Evolutionary conservation across 2,329 filamentous ascomycete genomes (phyloP), one percentile per base, ranked within the genome.

Genomic region (Laburnicola sp.): DNA sequence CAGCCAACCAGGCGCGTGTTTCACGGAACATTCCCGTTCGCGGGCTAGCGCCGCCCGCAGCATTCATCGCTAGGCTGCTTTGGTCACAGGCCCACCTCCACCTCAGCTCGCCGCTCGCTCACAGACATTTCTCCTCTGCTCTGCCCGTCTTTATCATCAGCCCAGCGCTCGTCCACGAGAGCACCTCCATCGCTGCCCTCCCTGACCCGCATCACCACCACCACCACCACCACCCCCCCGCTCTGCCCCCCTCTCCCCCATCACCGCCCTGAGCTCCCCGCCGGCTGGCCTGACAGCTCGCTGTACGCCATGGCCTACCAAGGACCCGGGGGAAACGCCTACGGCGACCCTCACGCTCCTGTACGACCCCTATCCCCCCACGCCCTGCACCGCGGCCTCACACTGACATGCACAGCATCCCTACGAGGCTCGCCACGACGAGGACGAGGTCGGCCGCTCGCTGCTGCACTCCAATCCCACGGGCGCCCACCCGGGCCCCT

Each of bases 391-490:
- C 35, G 56, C 54, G 34, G 56, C 45, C 16, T 10, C 43, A 9
- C 4, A 35, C 42, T 46, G 9, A 46, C 48, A n/a, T 30, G 32
- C 8, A 39, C 55, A 59, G 48, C 52, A 68, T 51, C 56, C 62
- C 51, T 72, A 75, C 63, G 69, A 73, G 59, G 63, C 65, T 44
- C 66, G 63, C 45, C 64, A 69, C 37, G 72, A 78, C 54, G 76
- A 80, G 52, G 76, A 79, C 21, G 78, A 80, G 57, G 75, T 74
- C 51, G 75, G 74, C 63, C 76, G 72, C 55, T 80, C 77, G 45
- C 73, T 80, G 37, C 72, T 80, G 26, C 76, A 78, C 68, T 64
- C 70, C 42, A 78, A 78, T 60, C 74, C 76, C 32, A 74, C 73
- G 11, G 76, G 77, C 53, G 70, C 72, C 30, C 70, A 75, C 59